Evolutionary conservation across 2,329 filamentous ascomycete genomes (phyloP), one percentile per base, ranked within the genome.

Genomic region (Fusarium stilboides): DNA sequence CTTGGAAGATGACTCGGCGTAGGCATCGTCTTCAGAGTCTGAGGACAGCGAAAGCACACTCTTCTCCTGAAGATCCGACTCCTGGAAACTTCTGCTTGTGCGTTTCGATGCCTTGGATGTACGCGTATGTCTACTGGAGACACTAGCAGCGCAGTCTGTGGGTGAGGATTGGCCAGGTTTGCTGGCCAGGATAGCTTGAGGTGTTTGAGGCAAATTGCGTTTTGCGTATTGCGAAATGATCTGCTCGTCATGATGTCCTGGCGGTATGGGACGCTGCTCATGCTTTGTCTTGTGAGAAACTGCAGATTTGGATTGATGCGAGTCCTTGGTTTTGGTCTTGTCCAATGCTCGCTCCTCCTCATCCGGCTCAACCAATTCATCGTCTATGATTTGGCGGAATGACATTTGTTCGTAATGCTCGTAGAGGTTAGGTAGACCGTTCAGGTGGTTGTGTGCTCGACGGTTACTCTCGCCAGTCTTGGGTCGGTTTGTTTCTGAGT

Each of bases 331-430:
- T 15, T 55, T 63, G 31, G 36, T 49, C n/a, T 69, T 70, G 39
- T 63, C 60, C 24, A 49, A 28, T 8, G 22, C 24, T 53, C 55
- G n/a, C 58, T 62, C 52, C 34, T 69, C 60, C 40, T 69, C 57
- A 20, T 70, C 70, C 4, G 39, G 22, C 14, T 51, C 51, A 8
- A 57, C 59, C 39, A 71, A 12, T 14, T 73, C 68, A 26, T 76
- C 70, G 19, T 77, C 74, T 39, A 81, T 74, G 4, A 83, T 76
- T 39, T 85, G 77, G 15, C 82, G 82, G 58, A 86, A 84, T 0
- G 85, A 84, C 80, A 84, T 85, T 68, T 87, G 82, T 74, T 89
- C 87, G 70, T 89, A 88, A 70, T 89, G 86, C 57, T 87, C 80
- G 70, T 89, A 88, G 5, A 89, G 78, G 53, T 84, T 83, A 43